Conservation (phyloP, 768 basidiomycete species). For the Psilocybe tampanensis region DNA sequence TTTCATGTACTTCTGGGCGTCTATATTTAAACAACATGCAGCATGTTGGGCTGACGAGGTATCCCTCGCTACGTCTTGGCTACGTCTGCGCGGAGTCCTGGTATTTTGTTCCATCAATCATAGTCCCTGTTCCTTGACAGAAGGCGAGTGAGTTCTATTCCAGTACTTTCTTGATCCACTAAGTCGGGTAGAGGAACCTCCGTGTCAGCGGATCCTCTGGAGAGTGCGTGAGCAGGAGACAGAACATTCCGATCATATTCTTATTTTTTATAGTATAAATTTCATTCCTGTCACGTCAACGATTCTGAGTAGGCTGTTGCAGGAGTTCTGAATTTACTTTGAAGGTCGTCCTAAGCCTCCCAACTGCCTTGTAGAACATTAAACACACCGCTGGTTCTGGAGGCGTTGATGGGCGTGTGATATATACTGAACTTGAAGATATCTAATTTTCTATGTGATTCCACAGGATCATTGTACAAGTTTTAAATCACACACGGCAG, state of each 20-base stretch:
- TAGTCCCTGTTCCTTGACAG: neutral
- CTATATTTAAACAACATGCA: neutral
- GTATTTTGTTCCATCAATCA: neutral
- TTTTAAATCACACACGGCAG: too few relatives aligned
- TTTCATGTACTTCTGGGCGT: neutral
- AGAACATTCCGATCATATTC: neutral
- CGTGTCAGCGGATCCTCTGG: neutral
- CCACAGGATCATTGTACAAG: too few relatives aligned
- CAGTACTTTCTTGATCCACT: neutral
- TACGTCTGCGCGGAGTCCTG: neutral
- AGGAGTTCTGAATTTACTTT: too few relatives aligned
- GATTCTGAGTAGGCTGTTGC: too few relatives aligned
- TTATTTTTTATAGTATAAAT: neutral
- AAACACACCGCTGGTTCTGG: too few relatives aligned
- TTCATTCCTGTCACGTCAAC: neutral
- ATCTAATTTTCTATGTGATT: too few relatives aligned
- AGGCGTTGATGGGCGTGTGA: too few relatives aligned
- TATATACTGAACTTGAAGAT: too few relatives aligned
- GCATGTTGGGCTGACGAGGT: neutral
- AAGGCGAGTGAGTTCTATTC: neutral
- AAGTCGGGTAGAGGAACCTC: neutral
- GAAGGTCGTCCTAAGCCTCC: too few relatives aligned
- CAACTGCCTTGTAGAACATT: too few relatives aligned
- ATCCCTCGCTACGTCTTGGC: neutral
- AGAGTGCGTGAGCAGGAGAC: too few relatives aligned